Conservation (phyloP, 208 protist species). For the Strigomonas culicis region DNA sequence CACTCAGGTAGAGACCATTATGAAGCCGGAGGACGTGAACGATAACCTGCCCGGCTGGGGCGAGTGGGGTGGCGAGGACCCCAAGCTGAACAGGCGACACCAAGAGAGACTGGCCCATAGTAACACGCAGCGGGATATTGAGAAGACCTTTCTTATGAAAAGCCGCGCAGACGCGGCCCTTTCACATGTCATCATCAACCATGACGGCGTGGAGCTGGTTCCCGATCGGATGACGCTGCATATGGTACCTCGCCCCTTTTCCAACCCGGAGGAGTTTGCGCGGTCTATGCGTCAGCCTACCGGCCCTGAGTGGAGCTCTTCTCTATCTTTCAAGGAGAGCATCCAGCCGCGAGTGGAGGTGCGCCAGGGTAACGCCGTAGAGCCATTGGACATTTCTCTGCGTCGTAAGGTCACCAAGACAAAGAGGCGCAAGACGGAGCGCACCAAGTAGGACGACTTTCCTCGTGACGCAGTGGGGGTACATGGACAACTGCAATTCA, state of each 20-base stretch:
- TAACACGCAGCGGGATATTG: slow-evolving; percentile 59
- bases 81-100: slow-evolving; percentile 70
- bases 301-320: slow-evolving; percentile 87
- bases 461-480: no score
- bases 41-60: slow-evolving; percentile 88
- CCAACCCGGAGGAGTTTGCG: slow-evolving; percentile 86
- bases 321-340: slow-evolving; percentile 75
- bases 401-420: slow-evolving; percentile 67
- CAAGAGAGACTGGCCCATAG: slow-evolving; percentile 53
- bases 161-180: slow-evolving; percentile 81
- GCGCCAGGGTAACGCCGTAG: slow-evolving; percentile 66
- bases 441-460: not conserved
- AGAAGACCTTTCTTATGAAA: slow-evolving; percentile 72
- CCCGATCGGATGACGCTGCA: slow-evolving; percentile 85
- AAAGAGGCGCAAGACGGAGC: slow-evolving; percentile 58
- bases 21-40: slow-evolving; percentile 85
- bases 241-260: slow-evolving; percentile 92
- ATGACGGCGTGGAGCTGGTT: slow-evolving; percentile 89
- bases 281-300: slow-evolving; percentile 87
- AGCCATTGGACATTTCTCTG: slow-evolving; percentile 75
- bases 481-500: no score
- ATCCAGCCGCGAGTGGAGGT: slow-evolving; percentile 83
- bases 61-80: slow-evolving; percentile 90
- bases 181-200: slow-evolving; percentile 93
- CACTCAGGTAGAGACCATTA: slow-evolving; percentile 77